phyloP scores from a whole-genome alignment of 148 eudicot species.

The Rhododendron ferrugineum region DNA sequence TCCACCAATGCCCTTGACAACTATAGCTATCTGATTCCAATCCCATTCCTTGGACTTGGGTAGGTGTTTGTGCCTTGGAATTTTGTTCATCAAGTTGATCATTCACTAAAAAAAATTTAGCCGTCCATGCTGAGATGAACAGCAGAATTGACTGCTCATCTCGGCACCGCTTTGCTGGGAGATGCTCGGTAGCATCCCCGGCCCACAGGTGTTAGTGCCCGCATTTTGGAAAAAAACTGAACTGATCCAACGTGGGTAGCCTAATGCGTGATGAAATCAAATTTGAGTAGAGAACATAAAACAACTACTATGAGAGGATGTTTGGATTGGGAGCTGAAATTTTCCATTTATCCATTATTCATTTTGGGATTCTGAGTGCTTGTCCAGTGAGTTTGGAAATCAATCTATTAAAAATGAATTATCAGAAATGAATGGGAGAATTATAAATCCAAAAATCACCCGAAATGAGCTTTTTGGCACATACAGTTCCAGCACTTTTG shows the following conservation, averaged over 20 bases:
- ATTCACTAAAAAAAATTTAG: neutral
- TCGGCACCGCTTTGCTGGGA: no score
- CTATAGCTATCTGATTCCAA: no score
- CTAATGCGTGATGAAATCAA: no score
- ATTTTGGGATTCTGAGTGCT: neutral
- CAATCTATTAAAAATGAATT: neutral
- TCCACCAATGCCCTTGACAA: neutral
- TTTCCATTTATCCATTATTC: neutral
- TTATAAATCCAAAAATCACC: neutral
- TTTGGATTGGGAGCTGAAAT: neutral
- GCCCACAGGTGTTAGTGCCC: no score
- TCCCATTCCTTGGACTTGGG: neutral
- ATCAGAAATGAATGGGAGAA: neutral
- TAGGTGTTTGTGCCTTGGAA: neutral
- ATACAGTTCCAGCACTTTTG: no score
- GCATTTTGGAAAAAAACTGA: no score
- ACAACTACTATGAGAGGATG: neutral
- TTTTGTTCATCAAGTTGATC: neutral
- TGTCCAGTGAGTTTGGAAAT: neutral
- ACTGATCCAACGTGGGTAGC: no score
- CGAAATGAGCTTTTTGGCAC: no score
- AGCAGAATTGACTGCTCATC: no score
- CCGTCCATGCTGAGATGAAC: no score
- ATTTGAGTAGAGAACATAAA: no score
- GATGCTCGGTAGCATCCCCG: no score